Conservation (phyloP, 1,284 basidiomycete genomes). For the Moesziomyces sp. region DNA sequence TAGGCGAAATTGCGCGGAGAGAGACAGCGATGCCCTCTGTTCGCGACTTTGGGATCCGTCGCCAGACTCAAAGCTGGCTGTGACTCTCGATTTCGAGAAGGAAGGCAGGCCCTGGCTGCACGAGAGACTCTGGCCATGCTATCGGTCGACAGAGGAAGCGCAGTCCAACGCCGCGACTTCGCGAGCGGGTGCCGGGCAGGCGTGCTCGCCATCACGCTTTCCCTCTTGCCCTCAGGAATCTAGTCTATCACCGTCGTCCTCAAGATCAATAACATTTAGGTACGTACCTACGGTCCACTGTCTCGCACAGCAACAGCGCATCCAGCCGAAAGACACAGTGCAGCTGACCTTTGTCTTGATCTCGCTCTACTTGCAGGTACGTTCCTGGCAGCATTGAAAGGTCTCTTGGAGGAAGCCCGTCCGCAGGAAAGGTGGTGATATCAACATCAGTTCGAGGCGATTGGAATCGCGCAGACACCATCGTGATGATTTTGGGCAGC, state of each 20-base stretch:
- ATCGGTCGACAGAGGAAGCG: background rate
- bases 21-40: too few species aligned
- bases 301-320: background rate
- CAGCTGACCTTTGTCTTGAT: conserved; percentile 8
- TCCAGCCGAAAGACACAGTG: background rate
- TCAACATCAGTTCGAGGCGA: conserved; percentile 24
- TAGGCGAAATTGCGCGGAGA: too few species aligned
- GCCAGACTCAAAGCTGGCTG: background rate
- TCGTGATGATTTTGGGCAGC: conserved; percentile 8
- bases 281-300: conserved; percentile 7
- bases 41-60: too few species aligned
- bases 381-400: conserved; percentile 18
- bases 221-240: conserved; percentile 35
- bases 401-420: conserved; percentile 10
- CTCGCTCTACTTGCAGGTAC: conserved; percentile 20
- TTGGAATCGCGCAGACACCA: conserved; percentile 20
- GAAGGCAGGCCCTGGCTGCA: background rate
- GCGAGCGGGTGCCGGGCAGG: conserved; percentile 5
- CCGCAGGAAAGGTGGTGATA: background rate
- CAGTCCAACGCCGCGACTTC: background rate
- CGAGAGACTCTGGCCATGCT: too few species aligned
- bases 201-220: conserved; percentile 36
- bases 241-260: conserved; percentile 39
- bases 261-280: conserved; percentile 52
- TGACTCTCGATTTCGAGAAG: background rate